Evolutionary conservation across 495 filamentous ascomycete genomes (phyloP), one percentile per base, ranked within the genome.

Genomic region (Penicillium silybi): DNA sequence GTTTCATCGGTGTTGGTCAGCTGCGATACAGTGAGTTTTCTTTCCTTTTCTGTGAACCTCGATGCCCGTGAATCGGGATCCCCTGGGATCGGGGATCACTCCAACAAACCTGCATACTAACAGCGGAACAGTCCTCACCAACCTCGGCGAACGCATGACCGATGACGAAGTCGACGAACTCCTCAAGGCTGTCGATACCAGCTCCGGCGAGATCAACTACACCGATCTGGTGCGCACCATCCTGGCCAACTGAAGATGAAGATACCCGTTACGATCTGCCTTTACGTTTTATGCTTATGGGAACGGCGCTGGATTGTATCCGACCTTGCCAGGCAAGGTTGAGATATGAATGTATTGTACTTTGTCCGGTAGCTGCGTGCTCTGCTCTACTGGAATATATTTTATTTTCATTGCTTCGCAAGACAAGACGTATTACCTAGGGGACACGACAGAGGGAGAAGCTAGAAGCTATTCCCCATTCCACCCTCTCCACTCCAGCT

Each of bases 161-260:
- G 92, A 97, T 61, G 92, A 96, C 40, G 93, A 98, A 74, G 93
- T 97, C 37, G 92, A 98, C 64, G 93, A 98, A 80, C 78, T 98
- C 62, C 81, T 97, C 65, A 97, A 97, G 83, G 90, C 89, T 2
- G 91, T 97, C 54, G 92, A 98, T 64, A 91, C 90, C 50, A 90
- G 84, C 69, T 90, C 85, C 48, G 92, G 91, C 53, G 90, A 97
- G 79, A 87, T 97, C 71, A 96, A 97, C 74, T 98, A 98, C 70
- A 91, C 85, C 41, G 90, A 96, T 52, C 86, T 96, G 49, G 92
- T 96, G 58, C 88, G 90, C 61, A 95, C 88, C 34, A 95, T 96
- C 70, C 85, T 96, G 56, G 90, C 89, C 67, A 96, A 96, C 74
- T 96, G 80, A n/a, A 79, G 58, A 29, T 29, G 7, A 10, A 43